A percentile compares a stretch with the other conserved stretches of the same genome.
Conservation (phyloP, 257 asterid species). For the Asclepias syriaca region DNA sequence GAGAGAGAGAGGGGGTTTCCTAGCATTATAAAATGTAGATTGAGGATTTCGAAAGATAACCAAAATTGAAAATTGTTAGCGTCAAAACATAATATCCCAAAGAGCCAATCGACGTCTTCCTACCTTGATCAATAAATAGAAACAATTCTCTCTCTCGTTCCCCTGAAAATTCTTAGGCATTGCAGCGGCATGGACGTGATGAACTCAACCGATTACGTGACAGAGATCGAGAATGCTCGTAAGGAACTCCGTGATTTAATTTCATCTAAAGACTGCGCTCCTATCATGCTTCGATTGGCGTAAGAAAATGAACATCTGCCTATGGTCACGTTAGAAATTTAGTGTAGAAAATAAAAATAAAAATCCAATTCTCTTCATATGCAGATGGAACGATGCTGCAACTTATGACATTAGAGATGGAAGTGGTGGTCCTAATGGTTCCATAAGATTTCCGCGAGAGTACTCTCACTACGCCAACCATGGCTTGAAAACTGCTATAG, state of each 20-base stretch:
- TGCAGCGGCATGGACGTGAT: constrained; percentile 57
- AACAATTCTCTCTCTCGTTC: background rate
- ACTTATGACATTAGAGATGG: constrained; percentile 75
- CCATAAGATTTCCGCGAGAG: constrained; percentile 84
- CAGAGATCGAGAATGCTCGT: constrained; percentile 77
- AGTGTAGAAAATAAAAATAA: no score
- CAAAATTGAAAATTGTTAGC: background rate
- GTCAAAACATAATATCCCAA: background rate
- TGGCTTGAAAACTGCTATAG: constrained; percentile 84
- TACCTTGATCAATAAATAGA: background rate
- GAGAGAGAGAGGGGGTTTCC: no score
- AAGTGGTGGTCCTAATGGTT: constrained; percentile 96
- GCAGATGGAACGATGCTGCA: constrained; percentile 99
- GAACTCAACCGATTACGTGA: constrained; percentile 66
- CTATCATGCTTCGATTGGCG: constrained; percentile 99
- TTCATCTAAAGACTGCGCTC: constrained; percentile 84
- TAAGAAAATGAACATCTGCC: constrained; percentile 20
- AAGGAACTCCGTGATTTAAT: constrained; percentile 91
- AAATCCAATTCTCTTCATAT: background rate
- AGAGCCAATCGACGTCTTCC: constrained; percentile 4
- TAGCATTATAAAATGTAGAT: no score
- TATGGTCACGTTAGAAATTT: background rate
- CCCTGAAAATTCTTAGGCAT: background rate
- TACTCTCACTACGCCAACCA: constrained; percentile 63
- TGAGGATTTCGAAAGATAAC: no score